Base-by-base conservation (phyloP, 805 yeast genomes). In the Pichia manshurica region DNA sequence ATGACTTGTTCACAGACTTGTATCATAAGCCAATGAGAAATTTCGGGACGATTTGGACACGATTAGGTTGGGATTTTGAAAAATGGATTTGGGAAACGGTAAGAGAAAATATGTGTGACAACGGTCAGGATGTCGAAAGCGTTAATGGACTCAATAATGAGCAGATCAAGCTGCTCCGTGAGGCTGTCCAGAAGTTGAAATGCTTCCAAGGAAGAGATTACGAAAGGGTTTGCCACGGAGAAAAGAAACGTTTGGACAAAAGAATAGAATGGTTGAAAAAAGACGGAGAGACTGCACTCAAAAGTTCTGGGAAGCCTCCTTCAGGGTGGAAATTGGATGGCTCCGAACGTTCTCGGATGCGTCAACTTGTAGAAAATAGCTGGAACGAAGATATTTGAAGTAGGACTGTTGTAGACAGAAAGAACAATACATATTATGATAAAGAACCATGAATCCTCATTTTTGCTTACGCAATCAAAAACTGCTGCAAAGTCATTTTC, bases 51-150 rank as follows among this genome's bases (percentile, higher is more conserved):
- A 48, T 55, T n/a, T 51, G 52, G 35, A 21, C 34, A 8, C 21
- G 47, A 25, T 32, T 54, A 21, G 58, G 56, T 2, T 56, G 41
- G 44, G 65, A 61, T 46, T 35, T 63, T 17, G 67, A 63, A 42
- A 44, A 51, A 16, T 37, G 49, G 50, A 55, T 62, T 13, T 63
- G 65, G 61, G 45, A 57, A 39, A 50, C 51, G 3, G 45, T 49
- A 21, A 29, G 50, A 7, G 47, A 55, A 7, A 46, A 53, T 16
- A 43, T 65, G 3, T 65, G 69, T 51, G 52, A 40, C 13, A 50
- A 39, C 4, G 35, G 45, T 4, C n/a, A 48, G 5, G 19, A 16
- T 7, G 16, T 12, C 17, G 38, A 9, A n/a, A 38, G 41, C 21
- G 41, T 38, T 3, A 38, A 38, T 10, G 41, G 41, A 5, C 25